Conservation (phyloP, 2,329 filamentous ascomycete species). For the Colletotrichum theobromicola region DNA sequence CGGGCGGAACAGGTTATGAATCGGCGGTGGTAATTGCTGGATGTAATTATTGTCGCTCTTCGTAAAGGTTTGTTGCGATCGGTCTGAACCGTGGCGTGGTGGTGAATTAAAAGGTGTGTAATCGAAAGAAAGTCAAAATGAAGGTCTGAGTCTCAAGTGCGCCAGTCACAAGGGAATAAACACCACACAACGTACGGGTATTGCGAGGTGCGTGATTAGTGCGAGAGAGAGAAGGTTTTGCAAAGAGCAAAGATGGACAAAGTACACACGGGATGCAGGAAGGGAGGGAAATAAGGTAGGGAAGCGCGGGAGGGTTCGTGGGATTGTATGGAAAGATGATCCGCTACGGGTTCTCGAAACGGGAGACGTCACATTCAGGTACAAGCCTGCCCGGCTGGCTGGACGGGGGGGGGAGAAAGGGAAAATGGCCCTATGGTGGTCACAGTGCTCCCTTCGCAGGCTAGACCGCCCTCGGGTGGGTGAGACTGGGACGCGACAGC, state of each 20-base stretch:
- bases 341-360: constrained; percentile 28
- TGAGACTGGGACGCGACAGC: constrained; percentile 18
- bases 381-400: background rate
- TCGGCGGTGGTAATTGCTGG: background rate
- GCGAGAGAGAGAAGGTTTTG: constrained; percentile 2
- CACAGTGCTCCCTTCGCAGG: constrained; percentile 20
- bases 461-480: constrained; percentile 14
- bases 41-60: constrained; percentile 4
- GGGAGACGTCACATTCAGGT: constrained; percentile 28
- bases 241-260: background rate
- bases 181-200: constrained; percentile 21
- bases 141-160: constrained; percentile 22
- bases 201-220: background rate
- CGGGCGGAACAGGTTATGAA: too few relatives aligned
- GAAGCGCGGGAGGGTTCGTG: background rate
- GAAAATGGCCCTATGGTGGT: constrained; percentile 14
- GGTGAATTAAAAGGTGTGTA: constrained; percentile 8
- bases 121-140: constrained; percentile 8
- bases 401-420: constrained; percentile 24
- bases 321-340: constrained; percentile 11
- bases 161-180: constrained; percentile 22
- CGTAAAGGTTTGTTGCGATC: background rate
- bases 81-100: constrained; percentile 4
- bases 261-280: constrained; percentile 13
- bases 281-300: background rate